Conservation (phyloP, 495 filamentous ascomycete species). For the Neurospora sublineolata region DNA sequence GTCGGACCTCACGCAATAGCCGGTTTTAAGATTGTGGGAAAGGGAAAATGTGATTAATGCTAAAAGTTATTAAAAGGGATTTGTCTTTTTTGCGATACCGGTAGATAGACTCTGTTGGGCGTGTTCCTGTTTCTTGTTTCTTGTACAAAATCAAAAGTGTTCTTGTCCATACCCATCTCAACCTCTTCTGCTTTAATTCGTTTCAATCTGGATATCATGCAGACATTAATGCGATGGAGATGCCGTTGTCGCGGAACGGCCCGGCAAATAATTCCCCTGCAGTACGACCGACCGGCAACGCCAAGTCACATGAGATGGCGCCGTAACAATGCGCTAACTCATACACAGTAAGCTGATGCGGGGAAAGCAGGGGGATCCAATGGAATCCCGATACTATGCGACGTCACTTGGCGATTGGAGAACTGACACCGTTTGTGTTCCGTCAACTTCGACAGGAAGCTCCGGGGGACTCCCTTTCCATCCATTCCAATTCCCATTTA, state of each 20-base stretch:
- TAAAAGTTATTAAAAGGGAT: neutral
- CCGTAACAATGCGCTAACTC: neutral
- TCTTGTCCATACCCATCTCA: neutral
- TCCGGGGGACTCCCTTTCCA: neutral
- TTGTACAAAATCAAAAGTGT: neutral
- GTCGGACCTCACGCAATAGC: neutral
- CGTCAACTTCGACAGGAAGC: neutral
- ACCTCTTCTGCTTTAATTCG: neutral
- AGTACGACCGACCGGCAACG: neutral
- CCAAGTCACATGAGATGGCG: neutral
- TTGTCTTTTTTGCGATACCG: neutral
- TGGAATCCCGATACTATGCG: conserved; percentile 18
- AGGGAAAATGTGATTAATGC: neutral
- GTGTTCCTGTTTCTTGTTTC: neutral
- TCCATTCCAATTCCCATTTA: neutral
- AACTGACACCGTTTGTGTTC: neutral
- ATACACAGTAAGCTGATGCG: neutral
- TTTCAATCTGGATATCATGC: neutral
- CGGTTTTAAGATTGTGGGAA: neutral
- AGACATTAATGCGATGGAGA: neutral
- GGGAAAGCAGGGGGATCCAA: neutral
- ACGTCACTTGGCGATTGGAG: conserved; percentile 6
- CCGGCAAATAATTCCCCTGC: neutral
- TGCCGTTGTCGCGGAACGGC: neutral
- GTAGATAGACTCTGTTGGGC: neutral